Evolutionary conservation across 2,329 filamentous ascomycete genomes (phyloP), one percentile per base, ranked within the genome.

Genomic region (Zalaria obscura): DNA sequence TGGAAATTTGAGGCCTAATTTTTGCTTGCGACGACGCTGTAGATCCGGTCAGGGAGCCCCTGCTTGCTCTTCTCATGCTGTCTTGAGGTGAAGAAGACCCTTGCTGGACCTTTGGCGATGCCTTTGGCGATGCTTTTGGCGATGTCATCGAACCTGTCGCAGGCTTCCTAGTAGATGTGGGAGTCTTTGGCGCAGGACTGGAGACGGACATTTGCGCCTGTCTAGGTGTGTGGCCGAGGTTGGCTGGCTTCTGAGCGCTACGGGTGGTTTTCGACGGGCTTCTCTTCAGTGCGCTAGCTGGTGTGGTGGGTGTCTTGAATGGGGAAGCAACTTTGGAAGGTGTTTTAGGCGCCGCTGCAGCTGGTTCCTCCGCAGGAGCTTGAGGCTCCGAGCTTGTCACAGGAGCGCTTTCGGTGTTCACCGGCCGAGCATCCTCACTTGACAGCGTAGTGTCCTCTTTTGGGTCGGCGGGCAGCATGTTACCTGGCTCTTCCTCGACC

Each of bases 401-500:
- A 34, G 18, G n/a, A 25, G 34, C 18, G 7, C 35, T 32, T 18
- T 32, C 29, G 29, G 29, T 32, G 29, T 7, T 32, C 29, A n/a
- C 7, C 7, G 29, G 29, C 29, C 7, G 7, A 32, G 29, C n/a
- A 36, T 32, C 40, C 5, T 47, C 18, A 18, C 27, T 35, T 10
- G 37, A 47, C 7, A 47, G 39, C 3, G 45, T 33, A 18, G 44
- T 38, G 36, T 48, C 47, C 4, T 48, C 18, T 2, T 47, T 40
- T 7, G 52, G 40, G 25, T 49, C 49, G 8, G 50, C 48, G 11
- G 65, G 62, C 50, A 62, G 63, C 53, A 64, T 54, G 5, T 52
- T 46, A 7, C 52, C 57, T 8, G 61, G 55, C 43, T 58, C 52
- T 39, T 68, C 67, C 50, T 67, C 59, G 2, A 52, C 65, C 29